Evolutionary conservation across 768 basidiomycete species (phyloP).

Genomic region (Mrakia gelida): DNA sequence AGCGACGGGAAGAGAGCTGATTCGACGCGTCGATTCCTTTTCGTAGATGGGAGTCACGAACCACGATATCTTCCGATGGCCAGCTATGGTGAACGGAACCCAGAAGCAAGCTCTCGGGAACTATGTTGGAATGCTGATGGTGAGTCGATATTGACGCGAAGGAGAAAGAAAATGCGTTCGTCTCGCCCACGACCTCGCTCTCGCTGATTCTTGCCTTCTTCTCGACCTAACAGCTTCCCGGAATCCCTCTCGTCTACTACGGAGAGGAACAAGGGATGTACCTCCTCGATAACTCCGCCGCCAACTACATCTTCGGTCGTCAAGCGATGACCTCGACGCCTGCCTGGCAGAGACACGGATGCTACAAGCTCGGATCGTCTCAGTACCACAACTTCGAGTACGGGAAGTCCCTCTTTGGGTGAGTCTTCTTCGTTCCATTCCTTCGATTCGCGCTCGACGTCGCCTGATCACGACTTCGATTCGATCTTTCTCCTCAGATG

Average conservation of each 20-base stretch:
- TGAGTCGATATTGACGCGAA: no score
- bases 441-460: no score
- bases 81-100: constrained; percentile 71
- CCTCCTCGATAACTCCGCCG: constrained; percentile 73
- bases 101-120: constrained; percentile 68
- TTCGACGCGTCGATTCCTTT: neutral
- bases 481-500: constrained; percentile 46
- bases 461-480: no score
- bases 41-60: constrained; percentile 73
- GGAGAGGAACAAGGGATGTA: constrained; percentile 89
- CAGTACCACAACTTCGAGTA: constrained; percentile 94
- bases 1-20: no score
- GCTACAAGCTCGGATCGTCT: constrained; percentile 79
- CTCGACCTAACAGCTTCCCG: constrained; percentile 70
- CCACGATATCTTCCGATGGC: constrained; percentile 94
- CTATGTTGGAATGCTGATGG: constrained; percentile 67
- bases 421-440: no score
- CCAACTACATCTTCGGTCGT: constrained; percentile 75
- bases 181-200: no score
- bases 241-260: constrained; percentile 74
- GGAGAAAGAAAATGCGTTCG: no score
- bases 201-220: no score
- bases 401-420: constrained; percentile 63
- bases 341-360: constrained; percentile 91
- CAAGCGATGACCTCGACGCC: constrained; percentile 79